Conservation (phyloP, 2,329 filamentous ascomycete genomes). For the Nakataea oryzae region DNA sequence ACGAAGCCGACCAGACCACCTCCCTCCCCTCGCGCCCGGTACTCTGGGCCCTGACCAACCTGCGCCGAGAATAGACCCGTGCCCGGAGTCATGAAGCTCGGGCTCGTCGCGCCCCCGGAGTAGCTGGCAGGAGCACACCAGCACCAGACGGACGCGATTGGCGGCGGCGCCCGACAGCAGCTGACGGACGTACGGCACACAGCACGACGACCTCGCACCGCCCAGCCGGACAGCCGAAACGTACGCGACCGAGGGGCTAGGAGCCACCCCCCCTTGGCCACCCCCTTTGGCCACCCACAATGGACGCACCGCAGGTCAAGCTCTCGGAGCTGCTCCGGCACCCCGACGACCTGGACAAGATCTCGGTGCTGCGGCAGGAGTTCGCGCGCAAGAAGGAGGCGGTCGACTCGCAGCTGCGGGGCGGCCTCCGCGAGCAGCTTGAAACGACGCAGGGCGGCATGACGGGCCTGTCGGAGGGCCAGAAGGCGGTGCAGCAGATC, state of each 20-base stretch:
- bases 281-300: slow-evolving; percentile 23
- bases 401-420: slow-evolving; percentile 81
- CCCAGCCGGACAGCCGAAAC: not conserved
- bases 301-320: slow-evolving; percentile 64
- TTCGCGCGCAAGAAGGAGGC: slow-evolving; percentile 89
- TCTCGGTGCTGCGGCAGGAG: slow-evolving; percentile 78
- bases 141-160: not conserved
- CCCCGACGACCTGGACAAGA: slow-evolving; percentile 96
- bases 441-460: slow-evolving; percentile 92
- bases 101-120: not conserved
- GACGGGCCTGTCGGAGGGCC: slow-evolving; percentile 76
- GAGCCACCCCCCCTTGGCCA: too few species aligned
- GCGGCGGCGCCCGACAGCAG: not conserved
- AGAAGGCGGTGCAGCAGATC: slow-evolving; percentile 83
- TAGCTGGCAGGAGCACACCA: not conserved
- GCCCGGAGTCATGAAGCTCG: not conserved
- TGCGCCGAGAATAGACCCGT: not conserved
- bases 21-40: not conserved
- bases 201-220: not conserved
- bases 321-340: slow-evolving; percentile 89
- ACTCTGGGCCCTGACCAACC: not conserved
- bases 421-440: slow-evolving; percentile 82
- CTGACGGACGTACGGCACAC: too few species aligned
- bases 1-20: not conserved
- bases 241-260: not conserved